phyloP scores from a whole-genome alignment of 495 filamentous ascomycete species.

The Pyrenula massariospora region DNA sequence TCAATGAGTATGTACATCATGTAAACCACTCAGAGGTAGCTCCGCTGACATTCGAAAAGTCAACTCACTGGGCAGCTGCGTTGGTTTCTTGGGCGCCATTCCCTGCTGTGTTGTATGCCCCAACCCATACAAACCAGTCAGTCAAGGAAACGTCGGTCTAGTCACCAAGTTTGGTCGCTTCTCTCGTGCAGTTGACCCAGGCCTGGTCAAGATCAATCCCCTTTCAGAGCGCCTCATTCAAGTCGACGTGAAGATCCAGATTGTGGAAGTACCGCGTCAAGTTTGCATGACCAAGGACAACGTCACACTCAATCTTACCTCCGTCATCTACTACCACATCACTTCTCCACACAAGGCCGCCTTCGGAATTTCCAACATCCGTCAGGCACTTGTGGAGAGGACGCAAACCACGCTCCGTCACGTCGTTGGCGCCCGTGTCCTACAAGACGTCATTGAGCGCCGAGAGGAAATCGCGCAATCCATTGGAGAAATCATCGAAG shows the following conservation, averaged over 20 bases:
- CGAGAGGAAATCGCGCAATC: constrained; percentile 91
- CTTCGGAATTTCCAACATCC: constrained; percentile 92
- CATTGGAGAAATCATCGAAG: constrained; percentile 95
- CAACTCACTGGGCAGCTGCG: constrained; percentile 58
- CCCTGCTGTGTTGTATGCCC: constrained; percentile 89
- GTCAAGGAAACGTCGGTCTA: constrained; percentile 86
- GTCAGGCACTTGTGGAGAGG: constrained; percentile 88
- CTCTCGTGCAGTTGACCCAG: constrained; percentile 91
- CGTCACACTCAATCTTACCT: constrained; percentile 83
- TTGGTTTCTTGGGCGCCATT: constrained; percentile 77
- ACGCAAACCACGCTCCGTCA: constrained; percentile 97
- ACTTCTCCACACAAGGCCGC: constrained; percentile 91
- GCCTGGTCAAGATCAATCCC: constrained; percentile 97
- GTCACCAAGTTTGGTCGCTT: constrained; percentile 95
- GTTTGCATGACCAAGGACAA: constrained; percentile 99
- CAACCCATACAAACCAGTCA: constrained; percentile 92
- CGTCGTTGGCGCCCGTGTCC: constrained; percentile 88
- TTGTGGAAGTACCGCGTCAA: constrained; percentile 92
- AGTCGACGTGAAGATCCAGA: constrained; percentile 98
- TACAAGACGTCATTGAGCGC: constrained; percentile 98
- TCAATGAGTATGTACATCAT: constrained; percentile 54
- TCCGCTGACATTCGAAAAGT: constrained; percentile 30
- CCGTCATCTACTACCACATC: constrained; percentile 99
- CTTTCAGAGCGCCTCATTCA: constrained; percentile 79
- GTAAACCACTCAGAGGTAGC: constrained; percentile 2